Evolutionary conservation across 2,329 filamentous ascomycete genomes (phyloP), one percentile per base, ranked within the genome.

Genomic region (Hirsutella thompsonii): DNA sequence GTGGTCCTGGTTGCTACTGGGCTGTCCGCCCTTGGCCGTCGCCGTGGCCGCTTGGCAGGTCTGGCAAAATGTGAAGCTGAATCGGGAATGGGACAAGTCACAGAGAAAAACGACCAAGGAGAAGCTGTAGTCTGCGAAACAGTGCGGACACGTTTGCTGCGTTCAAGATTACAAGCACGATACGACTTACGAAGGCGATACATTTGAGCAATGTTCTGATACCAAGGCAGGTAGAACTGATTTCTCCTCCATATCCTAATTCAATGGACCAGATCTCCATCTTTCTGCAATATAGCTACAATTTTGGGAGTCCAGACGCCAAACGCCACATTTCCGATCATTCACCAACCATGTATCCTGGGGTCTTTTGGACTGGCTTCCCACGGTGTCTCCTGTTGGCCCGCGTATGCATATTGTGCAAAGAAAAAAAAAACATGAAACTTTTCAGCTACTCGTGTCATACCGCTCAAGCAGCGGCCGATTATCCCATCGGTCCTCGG

Each of bases 1-100:
- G 86, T 96, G 92, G 90, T 77, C 77, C n/a, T 82, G 76, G 74
- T 43, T 83, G 48, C 55, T 81, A 46, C 63, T 79, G 48, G 61
- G 81, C 32, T 83, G 74, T 55, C 90, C 90, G 47, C 87, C 88
- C 33, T 53, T 93, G 48, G 89, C 81, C 1, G 72, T 79, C 18
- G 62, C 72, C 10, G 72, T 79, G 43, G 85, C 79, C 0, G 61
- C 76, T 21, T 89, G 81, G 79, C 80, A 74, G 50, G 76, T 86
- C 56, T 79, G 79, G 64, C 69, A 77, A 55, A 92, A 89, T 61
- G 70, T 74, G 55, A 70, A 67, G 52, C 78, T 81, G 49, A 84
- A 86, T 61, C 72, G 67, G 58, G 66, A 67, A 44, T 94, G 88
- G 88, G 74, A 78, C 14, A 33, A 33, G 48, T 68, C 40, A 11